Conservation (phyloP, 2,329 filamentous ascomycete genomes). For the Simplicillium aogashimaense region DNA sequence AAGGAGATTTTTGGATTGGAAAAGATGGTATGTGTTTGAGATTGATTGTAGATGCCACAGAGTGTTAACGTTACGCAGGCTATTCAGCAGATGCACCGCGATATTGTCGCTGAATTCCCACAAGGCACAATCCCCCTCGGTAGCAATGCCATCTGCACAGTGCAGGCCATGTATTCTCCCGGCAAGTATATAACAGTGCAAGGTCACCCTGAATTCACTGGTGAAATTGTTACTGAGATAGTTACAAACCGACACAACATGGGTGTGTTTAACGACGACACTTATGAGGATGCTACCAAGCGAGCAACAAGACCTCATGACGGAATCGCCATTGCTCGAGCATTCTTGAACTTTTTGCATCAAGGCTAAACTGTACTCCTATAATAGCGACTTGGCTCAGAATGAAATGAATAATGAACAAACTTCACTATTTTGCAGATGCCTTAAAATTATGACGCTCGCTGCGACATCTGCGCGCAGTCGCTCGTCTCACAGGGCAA, state of each 20-base stretch:
- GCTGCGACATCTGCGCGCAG: too few relatives aligned
- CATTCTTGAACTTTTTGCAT: constrained; percentile 59
- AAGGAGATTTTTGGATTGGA: constrained; percentile 62
- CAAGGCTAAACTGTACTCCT: too few relatives aligned
- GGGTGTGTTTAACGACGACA: constrained; percentile 60
- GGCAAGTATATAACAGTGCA: constrained; percentile 65
- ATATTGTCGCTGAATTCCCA: constrained; percentile 60
- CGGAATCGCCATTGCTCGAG: constrained; percentile 62
- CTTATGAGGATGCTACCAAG: constrained; percentile 58
- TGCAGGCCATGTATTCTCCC: constrained; percentile 72
- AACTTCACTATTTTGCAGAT: too few relatives aligned
- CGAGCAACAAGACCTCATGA: constrained; percentile 64
- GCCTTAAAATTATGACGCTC: too few relatives aligned
- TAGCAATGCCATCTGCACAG: constrained; percentile 53
- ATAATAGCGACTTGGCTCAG: too few relatives aligned
- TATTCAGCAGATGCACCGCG: constrained; percentile 80
- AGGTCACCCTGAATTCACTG: constrained; percentile 77
- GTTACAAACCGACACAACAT: constrained; percentile 51
- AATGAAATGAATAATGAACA: too few relatives aligned
- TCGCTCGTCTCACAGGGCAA: too few relatives aligned
- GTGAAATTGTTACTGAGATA: constrained; percentile 60
- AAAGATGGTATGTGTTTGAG: constrained; percentile 33
- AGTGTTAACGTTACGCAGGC: constrained; percentile 29
- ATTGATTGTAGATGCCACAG: neutral
- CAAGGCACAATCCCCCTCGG: constrained; percentile 52